Evolutionary conservation across 495 filamentous ascomycete genomes (phyloP), one percentile per base, ranked within the genome.

Genomic region (Penicillium coffeae): DNA sequence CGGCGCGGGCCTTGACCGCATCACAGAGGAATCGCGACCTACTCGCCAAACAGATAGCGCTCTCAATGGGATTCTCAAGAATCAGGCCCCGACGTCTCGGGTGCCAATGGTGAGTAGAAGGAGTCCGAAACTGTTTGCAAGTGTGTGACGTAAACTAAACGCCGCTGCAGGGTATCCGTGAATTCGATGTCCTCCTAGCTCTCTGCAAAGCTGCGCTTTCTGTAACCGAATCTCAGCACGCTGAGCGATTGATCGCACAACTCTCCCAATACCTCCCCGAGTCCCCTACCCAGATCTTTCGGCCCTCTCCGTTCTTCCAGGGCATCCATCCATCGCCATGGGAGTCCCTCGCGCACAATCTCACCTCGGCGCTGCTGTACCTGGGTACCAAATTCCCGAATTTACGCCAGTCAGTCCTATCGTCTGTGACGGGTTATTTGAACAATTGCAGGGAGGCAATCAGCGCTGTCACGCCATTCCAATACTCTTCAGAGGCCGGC

Each of bases 111-210:
- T 81, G 44, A 47, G 68, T 30, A 53, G 14, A 36, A 27, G 14
- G 10, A 45, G 13, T 25, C 36, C 14, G 15, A 19, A 18, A 18
- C 8, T 16, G 8, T 6, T 8, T 25, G 12, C 10, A 14, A 19
- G 19, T 20, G 14, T 9, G 33, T 34, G 35, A 42, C 37, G 21
- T 48, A 48, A 42, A 54, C 64, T 75, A 35, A 74, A 30, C 25
- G 10, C 48, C 22, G 38, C 37, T 38, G 34, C 47, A 86, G 82
- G 78, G 76, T 14, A 66, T 89, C 42, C 82, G 87, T 45, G 93
- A 98, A 74, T 81, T 94, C 50, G 90, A 97, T 63, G 84, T 92
- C 33, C 75, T 97, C 20, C 69, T 97, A 15, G 89, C 91, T 22
- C 76, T 98, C 18, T 95, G 91, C 68, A 89, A 87, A 68, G 87